Percentiles rank a stretch among this genome's conserved stretches.
Evolutionary conservation across 176 grass and related monocot species (phyloP).

Genomic region (Musa acuminata): DNA sequence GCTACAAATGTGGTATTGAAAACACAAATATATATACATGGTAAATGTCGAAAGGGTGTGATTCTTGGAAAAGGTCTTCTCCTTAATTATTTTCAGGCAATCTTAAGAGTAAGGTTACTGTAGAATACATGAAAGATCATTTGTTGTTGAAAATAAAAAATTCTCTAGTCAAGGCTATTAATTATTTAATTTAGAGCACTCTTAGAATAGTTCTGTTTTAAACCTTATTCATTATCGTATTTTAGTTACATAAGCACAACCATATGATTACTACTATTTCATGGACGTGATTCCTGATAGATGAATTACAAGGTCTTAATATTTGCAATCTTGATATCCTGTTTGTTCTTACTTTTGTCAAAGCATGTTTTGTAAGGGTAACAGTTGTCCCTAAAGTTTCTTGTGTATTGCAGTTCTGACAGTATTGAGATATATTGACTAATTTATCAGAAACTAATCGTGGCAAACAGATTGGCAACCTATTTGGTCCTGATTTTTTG

Average conservation of each 20-base stretch:
- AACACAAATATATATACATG: not conserved
- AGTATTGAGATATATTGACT: not conserved
- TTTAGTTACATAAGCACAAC: too few species aligned
- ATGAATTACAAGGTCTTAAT: not conserved
- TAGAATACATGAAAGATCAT: not conserved
- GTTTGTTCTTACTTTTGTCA: too few species aligned
- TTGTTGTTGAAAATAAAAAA: too few species aligned
- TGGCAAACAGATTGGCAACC: slow-evolving; percentile 43
- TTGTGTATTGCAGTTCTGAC: not conserved
- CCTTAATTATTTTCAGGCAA: not conserved
- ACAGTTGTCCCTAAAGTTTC: not conserved
- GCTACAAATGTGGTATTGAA: not conserved
- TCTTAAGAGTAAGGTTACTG: not conserved
- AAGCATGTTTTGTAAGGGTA: too few species aligned
- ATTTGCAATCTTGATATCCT: not conserved
- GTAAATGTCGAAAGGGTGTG: not conserved
- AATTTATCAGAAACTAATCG: not conserved
- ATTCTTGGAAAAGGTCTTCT: not conserved
- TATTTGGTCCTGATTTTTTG: slow-evolving; percentile 70
- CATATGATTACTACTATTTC: too few species aligned
- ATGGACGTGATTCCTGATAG: too few species aligned
- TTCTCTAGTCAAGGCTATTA: too few species aligned
- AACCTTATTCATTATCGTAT: too few species aligned
- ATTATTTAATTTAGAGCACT: too few species aligned
- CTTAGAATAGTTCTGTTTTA: too few species aligned